These are phyloP conservation scores for Ustilago trichophora DNA, from an alignment of 1,284 basidiomycete species.

Conservation along the genomic window DNA sequence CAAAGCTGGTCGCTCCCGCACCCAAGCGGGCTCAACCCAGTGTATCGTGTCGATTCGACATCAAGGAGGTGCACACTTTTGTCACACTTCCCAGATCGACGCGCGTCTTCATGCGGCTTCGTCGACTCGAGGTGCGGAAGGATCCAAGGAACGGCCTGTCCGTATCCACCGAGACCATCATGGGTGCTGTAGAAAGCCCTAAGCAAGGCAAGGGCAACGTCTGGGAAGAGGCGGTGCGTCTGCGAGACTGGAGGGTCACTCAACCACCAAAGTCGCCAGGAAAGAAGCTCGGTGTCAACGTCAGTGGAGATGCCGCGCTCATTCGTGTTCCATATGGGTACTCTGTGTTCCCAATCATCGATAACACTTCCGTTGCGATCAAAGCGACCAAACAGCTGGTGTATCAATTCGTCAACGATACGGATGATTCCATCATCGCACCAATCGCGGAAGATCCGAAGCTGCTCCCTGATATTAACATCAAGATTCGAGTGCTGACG, in stretches of 20 bases:
- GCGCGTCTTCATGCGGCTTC: slow-evolving; percentile 53
- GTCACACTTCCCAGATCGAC: slow-evolving; percentile 63
- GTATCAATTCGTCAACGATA: slow-evolving; percentile 66
- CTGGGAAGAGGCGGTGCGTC: slow-evolving; percentile 82
- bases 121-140: slow-evolving; percentile 57
- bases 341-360: slow-evolving; percentile 71
- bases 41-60: slow-evolving; percentile 29
- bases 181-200: slow-evolving; percentile 69
- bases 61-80: slow-evolving; percentile 59
- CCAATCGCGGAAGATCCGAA: slow-evolving; percentile 63
- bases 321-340: slow-evolving; percentile 84
- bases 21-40: slow-evolving; percentile 8
- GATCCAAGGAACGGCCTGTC: slow-evolving; percentile 46
- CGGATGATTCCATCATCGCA: slow-evolving; percentile 53
- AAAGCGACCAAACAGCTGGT: slow-evolving; percentile 69
- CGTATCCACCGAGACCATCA: slow-evolving; percentile 65
- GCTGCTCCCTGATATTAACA: slow-evolving; percentile 70
- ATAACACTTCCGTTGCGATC: slow-evolving; percentile 67
- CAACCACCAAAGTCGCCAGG: slow-evolving; percentile 15
- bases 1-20: not conserved
- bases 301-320: slow-evolving; percentile 75
- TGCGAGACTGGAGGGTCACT: slow-evolving; percentile 74
- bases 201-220: slow-evolving; percentile 51
- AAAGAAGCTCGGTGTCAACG: slow-evolving; percentile 50
- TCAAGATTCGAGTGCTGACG: slow-evolving; percentile 73